phyloP scores from a whole-genome alignment of 495 filamentous ascomycete species.

The Tetracladium setigerum region DNA sequence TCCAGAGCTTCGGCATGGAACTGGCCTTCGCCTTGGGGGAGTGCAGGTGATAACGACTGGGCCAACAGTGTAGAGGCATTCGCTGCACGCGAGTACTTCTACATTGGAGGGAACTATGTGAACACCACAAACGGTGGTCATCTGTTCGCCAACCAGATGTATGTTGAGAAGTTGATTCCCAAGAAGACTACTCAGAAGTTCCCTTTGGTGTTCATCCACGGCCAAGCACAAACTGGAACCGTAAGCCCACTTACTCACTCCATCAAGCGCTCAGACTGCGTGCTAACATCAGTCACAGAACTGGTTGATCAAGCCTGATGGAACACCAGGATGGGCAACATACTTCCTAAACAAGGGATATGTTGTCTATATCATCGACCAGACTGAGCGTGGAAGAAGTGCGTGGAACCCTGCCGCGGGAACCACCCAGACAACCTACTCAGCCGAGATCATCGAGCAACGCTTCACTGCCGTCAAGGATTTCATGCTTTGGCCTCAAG shows the following conservation, averaged over 20 bases:
- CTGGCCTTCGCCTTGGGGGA: no score
- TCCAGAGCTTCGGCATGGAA: no score
- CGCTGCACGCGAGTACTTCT: conserved; percentile 31
- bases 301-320: conserved; percentile 44
- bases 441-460: conserved; percentile 16
- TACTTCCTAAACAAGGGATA: conserved; percentile 41
- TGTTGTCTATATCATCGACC: conserved; percentile 38
- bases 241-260: conserved; percentile 27
- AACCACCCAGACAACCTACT: conserved; percentile 5
- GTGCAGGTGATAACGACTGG: no score
- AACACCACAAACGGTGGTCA: conserved; percentile 26
- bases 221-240: conserved; percentile 40
- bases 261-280: not conserved
- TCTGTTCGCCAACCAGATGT: conserved; percentile 42
- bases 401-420: conserved; percentile 13
- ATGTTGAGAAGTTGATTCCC: conserved; percentile 47
- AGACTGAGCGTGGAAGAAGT: conserved; percentile 31
- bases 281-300: conserved; percentile 22
- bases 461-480: conserved; percentile 32
- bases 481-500: conserved; percentile 35
- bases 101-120: conserved; percentile 41
- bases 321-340: conserved; percentile 41
- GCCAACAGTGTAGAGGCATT: not conserved
- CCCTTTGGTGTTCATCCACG: conserved; percentile 48
- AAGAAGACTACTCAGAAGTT: conserved; percentile 16